Base-by-base conservation (phyloP, 148 eudicot genomes). In the Nepenthes mirabilis region DNA sequence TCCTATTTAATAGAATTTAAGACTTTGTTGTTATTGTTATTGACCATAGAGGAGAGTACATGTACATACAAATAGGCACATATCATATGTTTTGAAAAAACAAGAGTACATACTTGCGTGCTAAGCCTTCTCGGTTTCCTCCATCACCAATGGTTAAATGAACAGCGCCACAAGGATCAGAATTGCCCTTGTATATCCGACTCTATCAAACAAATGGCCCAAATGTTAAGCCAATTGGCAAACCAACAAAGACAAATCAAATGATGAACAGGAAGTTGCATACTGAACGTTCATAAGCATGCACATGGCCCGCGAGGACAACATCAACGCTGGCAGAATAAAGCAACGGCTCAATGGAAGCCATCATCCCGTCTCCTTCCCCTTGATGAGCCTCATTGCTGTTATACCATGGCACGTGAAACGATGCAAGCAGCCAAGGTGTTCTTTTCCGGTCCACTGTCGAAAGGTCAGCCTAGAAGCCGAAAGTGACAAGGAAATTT, bases 131-230 rank as follows among this genome's bases (percentile, higher is more conserved):
- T 62, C 77, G 70, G 70, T 91, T 91, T 63, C 98, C 98, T 68
- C 98, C 98, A 62, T 91, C 98, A 48, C 98, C 98, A 62, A 91
- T 82, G 63, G 98, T 91, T 64, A 91, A 80, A 76, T 88, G 98
- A 58, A 82, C 87, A 74, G 98, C 83, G 56, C 98, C 98, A 70
- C 98, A 91, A 55, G 78, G 75, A 72, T 88, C 85, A 37, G 77
- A 62, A 66, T 70, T 86, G 32, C 91, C 95, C 55, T 70, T 65
- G 57, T 70, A 82, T 9, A 82, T 88, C 7, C 87, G 96, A 53
- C 66, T 86, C 98, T 88, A 81, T 61, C 64, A 64, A 58, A 62
- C 45, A 70, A 11, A 55, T 11, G 58, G 64, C 47, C 60, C 57
- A 2, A 73, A 40, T 47, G 37, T 40, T 36, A 64, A 61, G 66